phyloP scores from a whole-genome alignment of 805 yeast genomes.

The Sugiyamaella valdiviana region DNA sequence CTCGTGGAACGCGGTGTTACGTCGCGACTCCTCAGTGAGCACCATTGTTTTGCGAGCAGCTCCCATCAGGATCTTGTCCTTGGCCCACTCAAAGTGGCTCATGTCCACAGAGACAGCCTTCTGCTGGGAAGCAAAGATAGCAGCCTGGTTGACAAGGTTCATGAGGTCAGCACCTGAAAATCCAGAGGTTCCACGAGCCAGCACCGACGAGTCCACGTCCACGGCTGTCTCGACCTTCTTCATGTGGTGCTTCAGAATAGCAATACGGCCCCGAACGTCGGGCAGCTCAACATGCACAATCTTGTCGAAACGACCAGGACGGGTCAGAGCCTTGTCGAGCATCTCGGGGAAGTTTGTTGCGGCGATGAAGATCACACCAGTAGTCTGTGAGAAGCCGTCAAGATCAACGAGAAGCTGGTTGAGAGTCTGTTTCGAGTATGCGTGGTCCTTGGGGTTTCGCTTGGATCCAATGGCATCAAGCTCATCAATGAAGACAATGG shows the following conservation, averaged over 20 bases:
- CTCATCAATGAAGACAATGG: constrained; percentile 95
- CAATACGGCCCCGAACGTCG: constrained; percentile 95
- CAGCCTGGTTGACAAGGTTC: constrained; percentile 96
- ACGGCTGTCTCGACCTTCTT: constrained; percentile 79
- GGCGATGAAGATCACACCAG: constrained; percentile 92
- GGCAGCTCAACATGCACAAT: constrained; percentile 93
- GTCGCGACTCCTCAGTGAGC: constrained; percentile 88
- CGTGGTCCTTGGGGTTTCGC: constrained; percentile 95
- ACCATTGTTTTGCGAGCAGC: constrained; percentile 98
- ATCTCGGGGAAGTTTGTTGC: constrained; percentile 98
- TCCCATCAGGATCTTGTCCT: constrained; percentile 95
- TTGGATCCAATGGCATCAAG: constrained; percentile 98
- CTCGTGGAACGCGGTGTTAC: constrained; percentile 95
- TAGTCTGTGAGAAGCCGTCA: constrained; percentile 84
- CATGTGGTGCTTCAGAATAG: constrained; percentile 86
- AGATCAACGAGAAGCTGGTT: constrained; percentile 93
- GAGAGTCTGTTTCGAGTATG: constrained; percentile 94
- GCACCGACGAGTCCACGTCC: constrained; percentile 77
- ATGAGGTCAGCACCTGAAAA: constrained; percentile 96
- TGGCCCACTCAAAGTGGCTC: constrained; percentile 97
- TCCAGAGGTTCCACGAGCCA: constrained; percentile 98
- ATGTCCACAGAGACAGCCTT: constrained; percentile 86
- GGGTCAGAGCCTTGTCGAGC: constrained; percentile 90
- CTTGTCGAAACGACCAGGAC: constrained; percentile 98
- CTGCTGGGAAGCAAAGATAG: constrained; percentile 90